Evolutionary conservation across 2,329 filamentous ascomycete species (phyloP).

Genomic region (Fusarium aywerte): DNA sequence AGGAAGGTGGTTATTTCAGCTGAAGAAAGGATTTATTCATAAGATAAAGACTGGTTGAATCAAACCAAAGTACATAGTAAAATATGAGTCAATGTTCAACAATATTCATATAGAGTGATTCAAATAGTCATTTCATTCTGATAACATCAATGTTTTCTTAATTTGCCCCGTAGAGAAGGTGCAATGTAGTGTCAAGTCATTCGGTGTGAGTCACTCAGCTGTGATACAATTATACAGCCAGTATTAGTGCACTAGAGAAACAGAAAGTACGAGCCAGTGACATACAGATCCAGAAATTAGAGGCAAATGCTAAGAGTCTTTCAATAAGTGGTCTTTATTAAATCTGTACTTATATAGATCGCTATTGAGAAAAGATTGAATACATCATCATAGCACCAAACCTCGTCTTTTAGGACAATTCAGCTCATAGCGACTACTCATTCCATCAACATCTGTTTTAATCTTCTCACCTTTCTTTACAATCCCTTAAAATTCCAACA

Average conservation of each 20-base stretch:
- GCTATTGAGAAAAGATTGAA: neutral
- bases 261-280: neutral
- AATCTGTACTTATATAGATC: constrained; percentile 1
- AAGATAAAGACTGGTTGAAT: too few species aligned
- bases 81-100: constrained; percentile 14
- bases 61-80: neutral
- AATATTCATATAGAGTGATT: constrained; percentile 7
- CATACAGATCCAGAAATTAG: neutral
- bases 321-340: too few species aligned
- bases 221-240: neutral
- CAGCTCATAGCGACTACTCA: neutral
- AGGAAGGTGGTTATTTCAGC: constrained; percentile 34
- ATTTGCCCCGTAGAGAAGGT: neutral
- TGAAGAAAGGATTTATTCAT: neutral
- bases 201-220: constrained; percentile 43
- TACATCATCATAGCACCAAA: neutral
- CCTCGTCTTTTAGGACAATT: constrained; percentile 4
- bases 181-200: constrained; percentile 26
- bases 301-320: neutral
- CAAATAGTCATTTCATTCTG: neutral
- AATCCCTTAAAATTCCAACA: constrained; percentile 36
- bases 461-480: neutral
- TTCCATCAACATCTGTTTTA: neutral
- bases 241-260: neutral
- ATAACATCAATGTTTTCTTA: neutral